phyloP scores from a whole-genome alignment of 345 rosid species.

The Corymbia maculata region DNA sequence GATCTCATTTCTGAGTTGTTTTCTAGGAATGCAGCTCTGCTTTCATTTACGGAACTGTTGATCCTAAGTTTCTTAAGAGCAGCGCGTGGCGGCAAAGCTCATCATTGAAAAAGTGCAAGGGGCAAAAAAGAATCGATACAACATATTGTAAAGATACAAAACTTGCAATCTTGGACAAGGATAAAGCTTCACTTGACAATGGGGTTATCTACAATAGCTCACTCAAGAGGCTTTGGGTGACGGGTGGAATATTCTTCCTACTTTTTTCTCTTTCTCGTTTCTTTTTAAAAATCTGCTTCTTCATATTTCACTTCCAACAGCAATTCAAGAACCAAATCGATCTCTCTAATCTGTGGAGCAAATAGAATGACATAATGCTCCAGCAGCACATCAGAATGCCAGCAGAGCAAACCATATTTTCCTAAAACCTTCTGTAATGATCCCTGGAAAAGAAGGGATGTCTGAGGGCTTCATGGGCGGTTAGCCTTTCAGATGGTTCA shows the following conservation, averaged over 20 bases:
- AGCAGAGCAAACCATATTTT: not conserved
- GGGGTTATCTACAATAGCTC: conserved; percentile 10
- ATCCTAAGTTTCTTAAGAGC: not conserved
- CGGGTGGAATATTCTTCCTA: not conserved
- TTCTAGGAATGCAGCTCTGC: not conserved
- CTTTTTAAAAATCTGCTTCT: not conserved
- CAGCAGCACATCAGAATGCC: not conserved
- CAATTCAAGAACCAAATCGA: not conserved
- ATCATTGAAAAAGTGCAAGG: not conserved
- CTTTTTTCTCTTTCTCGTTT: not conserved
- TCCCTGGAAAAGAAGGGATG: conserved; percentile 55
- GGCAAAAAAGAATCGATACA: not conserved
- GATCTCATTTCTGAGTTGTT: not conserved
- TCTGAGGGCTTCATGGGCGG: conserved; percentile 46
- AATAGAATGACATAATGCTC: not conserved
- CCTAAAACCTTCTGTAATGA: conserved; percentile 26
- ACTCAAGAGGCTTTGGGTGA: not conserved
- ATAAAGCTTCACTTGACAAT: conserved; percentile 4
- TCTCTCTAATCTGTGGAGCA: not conserved
- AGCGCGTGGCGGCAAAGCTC: not conserved
- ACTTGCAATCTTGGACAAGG: not conserved
- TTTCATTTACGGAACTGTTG: not conserved
- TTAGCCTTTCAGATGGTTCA: conserved; percentile 40
- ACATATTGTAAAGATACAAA: not conserved
- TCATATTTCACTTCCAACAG: not conserved